These are phyloP conservation scores for Heritiera littoralis DNA, from an alignment of 345 rosid species.

Conservation along the genomic window DNA sequence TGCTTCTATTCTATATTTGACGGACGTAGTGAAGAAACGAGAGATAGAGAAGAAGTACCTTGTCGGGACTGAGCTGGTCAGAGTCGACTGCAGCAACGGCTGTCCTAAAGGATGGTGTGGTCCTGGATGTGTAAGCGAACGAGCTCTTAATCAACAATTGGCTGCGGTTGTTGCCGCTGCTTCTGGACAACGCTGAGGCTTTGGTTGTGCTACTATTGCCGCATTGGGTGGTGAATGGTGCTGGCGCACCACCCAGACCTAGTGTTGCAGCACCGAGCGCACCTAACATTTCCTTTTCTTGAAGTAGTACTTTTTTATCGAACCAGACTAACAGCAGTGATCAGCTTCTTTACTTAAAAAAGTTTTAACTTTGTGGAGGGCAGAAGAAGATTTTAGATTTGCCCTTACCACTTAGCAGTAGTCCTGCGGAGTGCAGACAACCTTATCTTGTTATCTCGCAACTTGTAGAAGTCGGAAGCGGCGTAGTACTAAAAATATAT, in stretches of 20 bases:
- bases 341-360: background rate
- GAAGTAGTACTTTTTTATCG: background rate
- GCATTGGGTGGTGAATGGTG: slow-evolving; percentile 17
- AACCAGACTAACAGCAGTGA: background rate
- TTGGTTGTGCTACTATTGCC: background rate
- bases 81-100: slow-evolving; percentile 53
- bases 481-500: too few relatives aligned
- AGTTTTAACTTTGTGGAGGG: background rate
- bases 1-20: background rate
- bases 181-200: background rate
- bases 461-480: too few relatives aligned
- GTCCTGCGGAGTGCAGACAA: too few relatives aligned
- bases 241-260: background rate
- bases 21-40: background rate
- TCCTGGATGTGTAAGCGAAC: background rate
- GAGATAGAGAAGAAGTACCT: slow-evolving; percentile 29
- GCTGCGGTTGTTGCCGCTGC: background rate
- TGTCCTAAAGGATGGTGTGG: slow-evolving; percentile 34
- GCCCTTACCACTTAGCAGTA: too few relatives aligned
- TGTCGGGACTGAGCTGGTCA: slow-evolving; percentile 32
- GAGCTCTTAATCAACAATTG: slow-evolving; percentile 20
- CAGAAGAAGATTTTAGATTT: background rate
- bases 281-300: slow-evolving; percentile 12
- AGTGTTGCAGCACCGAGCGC: slow-evolving; percentile 9
- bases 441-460: too few relatives aligned